phyloP scores from a whole-genome alignment of 2,329 filamentous ascomycete species.

The Acarospora socialis region DNA sequence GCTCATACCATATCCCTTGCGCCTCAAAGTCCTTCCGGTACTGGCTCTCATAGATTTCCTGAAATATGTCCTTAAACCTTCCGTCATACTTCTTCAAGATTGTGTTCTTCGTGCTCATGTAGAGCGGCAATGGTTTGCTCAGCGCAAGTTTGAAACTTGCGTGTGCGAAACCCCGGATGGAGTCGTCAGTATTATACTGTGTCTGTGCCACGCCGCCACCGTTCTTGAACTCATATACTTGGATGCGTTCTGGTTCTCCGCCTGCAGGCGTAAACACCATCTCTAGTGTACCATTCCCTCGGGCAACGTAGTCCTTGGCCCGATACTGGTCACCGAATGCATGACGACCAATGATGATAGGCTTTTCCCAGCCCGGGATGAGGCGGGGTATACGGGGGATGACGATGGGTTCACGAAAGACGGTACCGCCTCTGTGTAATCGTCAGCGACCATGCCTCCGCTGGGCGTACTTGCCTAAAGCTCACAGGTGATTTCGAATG shows the following conservation, averaged over 20 bases:
- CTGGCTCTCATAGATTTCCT: slow-evolving; percentile 78
- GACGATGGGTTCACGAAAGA: slow-evolving; percentile 98
- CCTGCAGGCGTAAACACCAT: slow-evolving; percentile 88
- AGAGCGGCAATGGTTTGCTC: slow-evolving; percentile 76
- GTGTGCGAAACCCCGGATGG: slow-evolving; percentile 87
- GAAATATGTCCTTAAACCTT: slow-evolving; percentile 98
- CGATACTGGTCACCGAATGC: slow-evolving; percentile 98
- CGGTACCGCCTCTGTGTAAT: slow-evolving; percentile 60
- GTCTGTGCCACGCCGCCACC: slow-evolving; percentile 82
- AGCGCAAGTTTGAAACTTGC: slow-evolving; percentile 93
- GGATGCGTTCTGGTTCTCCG: slow-evolving; percentile 67
- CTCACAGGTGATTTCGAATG: slow-evolving; percentile 49
- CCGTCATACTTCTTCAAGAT: slow-evolving; percentile 99
- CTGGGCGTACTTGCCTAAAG: slow-evolving; percentile 1
- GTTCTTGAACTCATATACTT: slow-evolving; percentile 80
- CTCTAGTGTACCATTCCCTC: slow-evolving; percentile 72
- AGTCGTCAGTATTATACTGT: slow-evolving; percentile 97
- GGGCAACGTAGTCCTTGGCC: slow-evolving; percentile 78
- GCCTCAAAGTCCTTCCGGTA: slow-evolving; percentile 85
- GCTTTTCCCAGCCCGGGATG: slow-evolving; percentile 94
- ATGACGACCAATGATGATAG: slow-evolving; percentile 97
- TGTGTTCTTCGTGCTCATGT: slow-evolving; percentile 99
- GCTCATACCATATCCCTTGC: slow-evolving; percentile 96
- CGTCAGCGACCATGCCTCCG: slow-evolving; percentile 14
- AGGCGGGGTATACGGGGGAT: slow-evolving; percentile 86